phyloP scores from a whole-genome alignment of 345 rosid genomes.

The Psidium friedrichsthalianum region DNA sequence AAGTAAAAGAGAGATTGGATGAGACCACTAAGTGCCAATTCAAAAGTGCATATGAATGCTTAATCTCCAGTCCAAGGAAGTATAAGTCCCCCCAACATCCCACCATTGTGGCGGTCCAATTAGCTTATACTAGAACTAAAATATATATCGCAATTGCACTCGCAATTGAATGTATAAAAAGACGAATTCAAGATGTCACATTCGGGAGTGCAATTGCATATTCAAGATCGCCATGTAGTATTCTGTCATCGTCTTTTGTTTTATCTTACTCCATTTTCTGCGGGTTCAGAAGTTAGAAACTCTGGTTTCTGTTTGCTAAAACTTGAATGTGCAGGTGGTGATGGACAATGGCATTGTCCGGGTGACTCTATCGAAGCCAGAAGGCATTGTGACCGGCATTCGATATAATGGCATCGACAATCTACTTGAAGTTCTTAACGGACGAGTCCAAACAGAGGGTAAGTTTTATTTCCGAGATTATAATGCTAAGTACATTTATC shows the following conservation, averaged over 20 bases:
- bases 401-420: slow-evolving; percentile 61
- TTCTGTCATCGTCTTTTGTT: not conserved
- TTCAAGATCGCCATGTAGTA: slow-evolving; percentile 22
- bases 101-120: not conserved
- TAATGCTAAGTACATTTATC: not conserved
- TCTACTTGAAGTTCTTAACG: slow-evolving; percentile 75
- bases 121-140: not conserved
- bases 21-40: not conserved
- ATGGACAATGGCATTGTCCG: slow-evolving; percentile 71
- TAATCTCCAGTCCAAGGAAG: slow-evolving; percentile 22
- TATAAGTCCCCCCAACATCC: not conserved
- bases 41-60: slow-evolving; percentile 11
- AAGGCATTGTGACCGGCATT: slow-evolving; percentile 65
- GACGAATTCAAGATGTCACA: slow-evolving; percentile 6
- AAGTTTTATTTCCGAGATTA: not conserved
- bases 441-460: slow-evolving; percentile 85
- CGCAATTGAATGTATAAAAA: not conserved
- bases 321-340: slow-evolving; percentile 40
- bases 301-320: not conserved
- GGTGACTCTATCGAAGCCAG: slow-evolving; percentile 69
- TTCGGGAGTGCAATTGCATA: slow-evolving; percentile 11
- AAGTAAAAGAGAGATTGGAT: slow-evolving; percentile 34
- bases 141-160: not conserved
- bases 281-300: not conserved
- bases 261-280: not conserved